A percentile compares a stretch with the other conserved stretches of the same genome.
phyloP scores from a whole-genome alignment of 2,329 filamentous ascomycete species.

The Fusarium dimerum region DNA sequence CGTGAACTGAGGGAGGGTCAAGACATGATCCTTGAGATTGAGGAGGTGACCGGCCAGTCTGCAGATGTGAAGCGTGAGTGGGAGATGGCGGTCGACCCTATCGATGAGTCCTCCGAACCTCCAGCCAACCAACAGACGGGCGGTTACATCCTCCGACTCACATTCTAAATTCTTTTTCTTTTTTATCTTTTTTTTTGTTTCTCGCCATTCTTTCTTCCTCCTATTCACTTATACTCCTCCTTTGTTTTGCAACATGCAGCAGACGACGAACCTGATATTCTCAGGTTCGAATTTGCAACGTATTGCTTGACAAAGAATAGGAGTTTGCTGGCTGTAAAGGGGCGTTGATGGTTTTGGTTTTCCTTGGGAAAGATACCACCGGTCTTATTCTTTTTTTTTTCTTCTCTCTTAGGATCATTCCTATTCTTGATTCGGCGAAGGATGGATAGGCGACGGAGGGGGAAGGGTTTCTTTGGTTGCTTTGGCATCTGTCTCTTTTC shows the following conservation, averaged over 20 bases:
- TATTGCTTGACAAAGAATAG: slow-evolving; percentile 19
- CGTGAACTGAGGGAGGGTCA: slow-evolving; percentile 84
- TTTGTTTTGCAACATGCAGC: slow-evolving; percentile 2
- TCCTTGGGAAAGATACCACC: slow-evolving; percentile 29
- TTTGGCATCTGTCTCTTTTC: slow-evolving; percentile 3
- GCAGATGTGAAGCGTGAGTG: slow-evolving; percentile 53
- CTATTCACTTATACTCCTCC: not conserved
- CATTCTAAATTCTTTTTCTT: slow-evolving; percentile 38
- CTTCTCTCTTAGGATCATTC: no score
- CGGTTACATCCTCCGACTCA: slow-evolving; percentile 48
- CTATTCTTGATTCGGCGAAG: no score
- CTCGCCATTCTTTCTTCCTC: not conserved
- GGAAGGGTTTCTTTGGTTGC: slow-evolving; percentile 1
- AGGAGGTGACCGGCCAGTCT: slow-evolving; percentile 42
- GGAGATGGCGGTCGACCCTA: slow-evolving; percentile 60
- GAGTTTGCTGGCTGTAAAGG: slow-evolving; percentile 20
- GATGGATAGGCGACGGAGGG: slow-evolving; percentile 1
- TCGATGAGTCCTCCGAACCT: slow-evolving; percentile 30
- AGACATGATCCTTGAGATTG: slow-evolving; percentile 79
- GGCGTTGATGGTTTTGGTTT: slow-evolving; percentile 26
- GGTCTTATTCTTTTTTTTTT: slow-evolving; percentile 16
- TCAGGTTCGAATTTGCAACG: slow-evolving; percentile 26
- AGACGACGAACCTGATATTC: slow-evolving; percentile 16
- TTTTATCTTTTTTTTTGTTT: slow-evolving; percentile 2
- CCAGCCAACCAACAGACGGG: slow-evolving; percentile 21